Evolutionary conservation across 306 rosid species (phyloP).

Genomic region (Hippophae rhamnoides): DNA sequence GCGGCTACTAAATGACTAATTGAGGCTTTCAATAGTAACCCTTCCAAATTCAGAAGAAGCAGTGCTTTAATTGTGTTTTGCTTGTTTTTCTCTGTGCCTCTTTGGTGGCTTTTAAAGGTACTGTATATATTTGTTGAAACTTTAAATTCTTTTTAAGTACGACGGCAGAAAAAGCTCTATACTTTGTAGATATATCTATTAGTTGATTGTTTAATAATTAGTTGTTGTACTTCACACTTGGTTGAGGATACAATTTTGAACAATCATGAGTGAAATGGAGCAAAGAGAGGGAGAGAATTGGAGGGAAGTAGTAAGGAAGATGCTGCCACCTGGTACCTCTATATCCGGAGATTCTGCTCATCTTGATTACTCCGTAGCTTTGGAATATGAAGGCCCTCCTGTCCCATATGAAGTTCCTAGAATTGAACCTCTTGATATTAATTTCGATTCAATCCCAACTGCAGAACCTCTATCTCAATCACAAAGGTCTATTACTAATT

Average conservation of each 20-base stretch:
- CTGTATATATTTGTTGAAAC: constrained; percentile 12
- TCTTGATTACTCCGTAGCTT: constrained; percentile 79
- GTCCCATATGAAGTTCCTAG: constrained; percentile 73
- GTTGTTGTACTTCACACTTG: not conserved
- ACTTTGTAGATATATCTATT: constrained; percentile 5
- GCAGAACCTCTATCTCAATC: constrained; percentile 58
- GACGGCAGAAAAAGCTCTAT: not conserved
- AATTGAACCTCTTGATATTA: constrained; percentile 65
- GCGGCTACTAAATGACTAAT: constrained; percentile 33
- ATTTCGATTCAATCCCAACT: constrained; percentile 45
- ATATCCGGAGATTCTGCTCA: constrained; percentile 63
- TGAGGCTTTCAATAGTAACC: constrained; percentile 24
- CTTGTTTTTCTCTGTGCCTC: constrained; percentile 8
- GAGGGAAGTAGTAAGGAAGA: constrained; percentile 72
- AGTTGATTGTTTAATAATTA: constrained; percentile 6
- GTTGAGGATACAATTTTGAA: constrained; percentile 13
- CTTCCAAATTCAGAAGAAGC: too few relatives aligned
- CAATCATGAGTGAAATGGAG: constrained; percentile 26
- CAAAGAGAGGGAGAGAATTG: constrained; percentile 54
- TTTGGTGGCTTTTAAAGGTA: constrained; percentile 1
- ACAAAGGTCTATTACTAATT: constrained; percentile 29
- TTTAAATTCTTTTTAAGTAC: constrained; percentile 2
- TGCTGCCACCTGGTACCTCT: constrained; percentile 89
- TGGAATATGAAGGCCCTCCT: constrained; percentile 82
- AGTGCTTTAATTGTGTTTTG: not conserved